These are phyloP conservation scores for Yamadazyma diddensiae DNA, from an alignment of 1,139 yeast genomes.

Conservation along the genomic window DNA sequence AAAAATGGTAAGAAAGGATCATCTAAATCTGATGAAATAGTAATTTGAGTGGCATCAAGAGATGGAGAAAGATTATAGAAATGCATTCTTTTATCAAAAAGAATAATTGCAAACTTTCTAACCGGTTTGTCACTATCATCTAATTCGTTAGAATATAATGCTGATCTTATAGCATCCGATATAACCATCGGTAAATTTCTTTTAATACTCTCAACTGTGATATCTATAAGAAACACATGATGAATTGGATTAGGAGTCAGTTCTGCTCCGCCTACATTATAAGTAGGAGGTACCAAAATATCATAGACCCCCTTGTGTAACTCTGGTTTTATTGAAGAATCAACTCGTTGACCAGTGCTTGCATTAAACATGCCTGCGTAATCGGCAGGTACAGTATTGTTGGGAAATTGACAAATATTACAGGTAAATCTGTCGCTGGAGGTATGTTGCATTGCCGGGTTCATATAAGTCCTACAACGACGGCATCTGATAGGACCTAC, in stretches of 20 bases:
- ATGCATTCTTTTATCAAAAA: constrained; percentile 72
- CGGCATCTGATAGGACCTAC: constrained; percentile 83
- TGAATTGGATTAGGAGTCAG: constrained; percentile 44
- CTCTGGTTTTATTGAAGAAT: constrained; percentile 69
- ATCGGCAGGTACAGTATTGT: constrained; percentile 67
- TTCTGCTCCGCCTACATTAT: constrained; percentile 48
- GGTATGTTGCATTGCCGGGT: constrained; percentile 77
- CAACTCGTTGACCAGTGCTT: constrained; percentile 54
- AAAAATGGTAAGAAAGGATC: constrained; percentile 82
- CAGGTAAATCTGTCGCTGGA: constrained; percentile 69
- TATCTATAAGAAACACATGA: constrained; percentile 77
- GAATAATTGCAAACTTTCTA: constrained; percentile 63
- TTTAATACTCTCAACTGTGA: constrained; percentile 59
- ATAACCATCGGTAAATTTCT: constrained; percentile 64
- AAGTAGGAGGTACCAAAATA: constrained; percentile 70
- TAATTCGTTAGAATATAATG: constrained; percentile 18
- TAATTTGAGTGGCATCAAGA: constrained; percentile 59
- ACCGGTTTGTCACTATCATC: constrained; percentile 12
- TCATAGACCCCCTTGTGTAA: constrained; percentile 84
- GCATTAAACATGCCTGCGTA: constrained; percentile 62
- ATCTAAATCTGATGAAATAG: constrained; percentile 67
- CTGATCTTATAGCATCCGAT: constrained; percentile 69
- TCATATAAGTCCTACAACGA: constrained; percentile 86
- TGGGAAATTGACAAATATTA: constrained; percentile 78
- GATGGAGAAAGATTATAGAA: constrained; percentile 66